Evolutionary conservation across 202 grass and related monocot genomes (phyloP).

Genomic region (Bolboschoenoplectus hybrid): DNA sequence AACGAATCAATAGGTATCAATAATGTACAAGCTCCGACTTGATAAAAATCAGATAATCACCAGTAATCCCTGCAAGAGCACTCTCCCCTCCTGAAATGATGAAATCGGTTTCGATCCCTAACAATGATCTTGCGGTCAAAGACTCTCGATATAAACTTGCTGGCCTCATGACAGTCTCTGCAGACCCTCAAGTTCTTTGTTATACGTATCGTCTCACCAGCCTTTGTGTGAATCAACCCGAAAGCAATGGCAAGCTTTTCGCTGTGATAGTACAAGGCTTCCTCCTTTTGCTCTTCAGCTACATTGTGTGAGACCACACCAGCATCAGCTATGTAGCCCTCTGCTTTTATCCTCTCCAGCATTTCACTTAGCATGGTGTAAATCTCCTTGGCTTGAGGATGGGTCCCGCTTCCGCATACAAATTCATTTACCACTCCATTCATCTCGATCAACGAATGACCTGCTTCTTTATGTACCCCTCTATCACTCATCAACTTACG

Average conservation of each 20-base stretch:
- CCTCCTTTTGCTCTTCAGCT: conserved; percentile 51
- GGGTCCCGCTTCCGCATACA: conserved; percentile 49
- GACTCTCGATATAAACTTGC: conserved; percentile 52
- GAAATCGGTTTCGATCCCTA: conserved; percentile 42
- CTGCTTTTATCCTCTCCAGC: conserved; percentile 50
- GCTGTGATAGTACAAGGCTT: conserved; percentile 58
- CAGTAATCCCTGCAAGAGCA: conserved; percentile 47
- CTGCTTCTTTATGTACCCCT: conserved; percentile 60
- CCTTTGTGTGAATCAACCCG: conserved; percentile 50
- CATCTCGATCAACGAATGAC: conserved; percentile 60
- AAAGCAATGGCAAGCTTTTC: conserved; percentile 81
- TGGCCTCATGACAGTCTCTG: conserved; percentile 57
- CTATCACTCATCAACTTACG: conserved; percentile 60
- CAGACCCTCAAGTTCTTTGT: conserved; percentile 68
- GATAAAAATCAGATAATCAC: not conserved
- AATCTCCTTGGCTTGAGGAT: conserved; percentile 47
- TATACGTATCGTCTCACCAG: conserved; percentile 49
- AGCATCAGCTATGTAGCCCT: conserved; percentile 52
- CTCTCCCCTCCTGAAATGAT: conserved; percentile 33
- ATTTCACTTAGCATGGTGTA: conserved; percentile 59
- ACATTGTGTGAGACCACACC: conserved; percentile 48
- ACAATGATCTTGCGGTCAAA: conserved; percentile 47
- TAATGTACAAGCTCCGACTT: not conserved
- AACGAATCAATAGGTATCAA: not conserved
- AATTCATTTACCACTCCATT: conserved; percentile 51